Conservation (phyloP, 805 yeast genomes). For the Diddensiella caesifluorescens region DNA sequence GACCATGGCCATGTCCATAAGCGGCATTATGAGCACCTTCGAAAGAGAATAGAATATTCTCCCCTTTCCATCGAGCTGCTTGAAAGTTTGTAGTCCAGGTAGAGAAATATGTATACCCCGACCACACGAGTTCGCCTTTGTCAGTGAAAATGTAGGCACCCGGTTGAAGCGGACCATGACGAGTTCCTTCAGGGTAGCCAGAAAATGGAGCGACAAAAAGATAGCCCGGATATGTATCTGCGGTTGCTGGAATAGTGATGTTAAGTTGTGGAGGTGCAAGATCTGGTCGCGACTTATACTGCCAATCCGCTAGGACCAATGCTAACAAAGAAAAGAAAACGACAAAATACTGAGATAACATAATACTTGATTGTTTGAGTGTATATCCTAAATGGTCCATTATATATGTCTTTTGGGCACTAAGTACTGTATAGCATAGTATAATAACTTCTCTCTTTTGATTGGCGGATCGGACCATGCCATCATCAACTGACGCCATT, state of each 20-base stretch:
- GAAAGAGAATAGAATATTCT: slow-evolving; percentile 9
- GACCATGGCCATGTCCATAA: slow-evolving; percentile 17
- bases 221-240: slow-evolving; percentile 8
- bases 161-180: slow-evolving; percentile 14
- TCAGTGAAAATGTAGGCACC: slow-evolving; percentile 15
- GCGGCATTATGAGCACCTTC: slow-evolving; percentile 13
- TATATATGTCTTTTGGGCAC: too few relatives aligned
- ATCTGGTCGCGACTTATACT: slow-evolving; percentile 14
- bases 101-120: slow-evolving; percentile 13
- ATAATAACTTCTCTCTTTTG: too few relatives aligned
- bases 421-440: too few relatives aligned
- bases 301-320: slow-evolving; percentile 12
- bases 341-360: too few relatives aligned
- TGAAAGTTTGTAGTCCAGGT: slow-evolving; percentile 12
- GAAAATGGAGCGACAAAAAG: slow-evolving; percentile 13
- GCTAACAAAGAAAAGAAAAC: too few relatives aligned
- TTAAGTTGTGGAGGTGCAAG: slow-evolving; percentile 14
- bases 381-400: too few relatives aligned
- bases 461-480: too few relatives aligned
- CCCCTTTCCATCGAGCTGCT: slow-evolving; percentile 9
- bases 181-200: slow-evolving; percentile 13
- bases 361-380: too few relatives aligned
- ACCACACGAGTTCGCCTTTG: slow-evolving; percentile 16
- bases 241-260: slow-evolving; percentile 13
- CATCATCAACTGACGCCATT: too few relatives aligned